These are phyloP conservation scores for Coemansia sp. DNA, from an alignment of 192 early-diverging fungal genomes.

Conservation along the genomic window DNA sequence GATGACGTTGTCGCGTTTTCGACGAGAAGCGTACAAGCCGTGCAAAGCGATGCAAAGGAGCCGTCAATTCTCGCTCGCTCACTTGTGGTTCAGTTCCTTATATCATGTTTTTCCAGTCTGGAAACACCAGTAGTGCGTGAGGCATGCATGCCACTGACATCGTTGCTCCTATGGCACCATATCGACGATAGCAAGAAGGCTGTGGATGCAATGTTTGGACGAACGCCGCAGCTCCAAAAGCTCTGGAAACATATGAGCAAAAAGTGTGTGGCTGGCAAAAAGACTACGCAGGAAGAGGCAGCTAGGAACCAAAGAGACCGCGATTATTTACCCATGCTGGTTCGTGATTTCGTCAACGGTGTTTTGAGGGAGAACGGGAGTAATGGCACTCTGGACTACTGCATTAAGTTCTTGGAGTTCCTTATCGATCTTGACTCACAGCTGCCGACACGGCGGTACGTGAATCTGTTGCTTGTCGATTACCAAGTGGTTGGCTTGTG, in stretches of 20 bases:
- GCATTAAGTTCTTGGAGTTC: slow-evolving; percentile 78
- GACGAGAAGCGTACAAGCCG: neutral
- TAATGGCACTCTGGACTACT: slow-evolving; percentile 53
- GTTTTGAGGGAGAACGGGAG: neutral
- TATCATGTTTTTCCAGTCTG: slow-evolving; percentile 80
- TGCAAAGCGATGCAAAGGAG: slow-evolving; percentile 4
- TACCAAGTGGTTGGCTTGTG: slow-evolving; percentile 64
- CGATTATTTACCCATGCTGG: slow-evolving; percentile 66
- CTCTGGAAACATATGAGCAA: slow-evolving; percentile 67
- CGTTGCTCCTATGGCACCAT: slow-evolving; percentile 74
- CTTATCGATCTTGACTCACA: slow-evolving; percentile 86
- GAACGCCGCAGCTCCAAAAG: slow-evolving; percentile 63
- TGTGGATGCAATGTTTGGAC: slow-evolving; percentile 63
- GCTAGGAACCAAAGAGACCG: slow-evolving; percentile 59
- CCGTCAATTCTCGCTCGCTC: slow-evolving; percentile 34
- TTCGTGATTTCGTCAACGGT: slow-evolving; percentile 63
- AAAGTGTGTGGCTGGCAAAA: slow-evolving; percentile 23
- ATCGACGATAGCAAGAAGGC: slow-evolving; percentile 52
- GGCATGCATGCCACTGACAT: slow-evolving; percentile 76
- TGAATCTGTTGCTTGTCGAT: slow-evolving; percentile 79
- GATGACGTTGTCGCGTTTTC: slow-evolving; percentile 54
- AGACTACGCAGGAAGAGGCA: slow-evolving; percentile 53
- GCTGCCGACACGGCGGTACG: slow-evolving; percentile 87
- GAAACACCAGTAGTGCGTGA: slow-evolving; percentile 75
- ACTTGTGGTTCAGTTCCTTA: slow-evolving; percentile 72